Evolutionary conservation across 805 yeast species (phyloP), one percentile per base, ranked within the genome.

Genomic region (Cyberlindnera bimundalis): DNA sequence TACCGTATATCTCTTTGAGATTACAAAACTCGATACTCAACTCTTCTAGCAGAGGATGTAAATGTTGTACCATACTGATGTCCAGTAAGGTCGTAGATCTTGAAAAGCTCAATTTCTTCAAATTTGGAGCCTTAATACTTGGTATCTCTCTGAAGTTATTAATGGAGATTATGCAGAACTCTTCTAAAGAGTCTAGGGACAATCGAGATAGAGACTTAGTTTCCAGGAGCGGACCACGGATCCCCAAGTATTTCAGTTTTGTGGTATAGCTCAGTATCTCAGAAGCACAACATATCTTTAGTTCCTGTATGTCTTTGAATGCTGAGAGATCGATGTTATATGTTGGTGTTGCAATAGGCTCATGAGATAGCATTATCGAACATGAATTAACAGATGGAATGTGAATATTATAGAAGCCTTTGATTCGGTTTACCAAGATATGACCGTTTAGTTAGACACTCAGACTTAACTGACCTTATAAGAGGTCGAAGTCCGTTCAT

Each of bases 151-250:
- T 26, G 4, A 50, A 16, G 2, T 21, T 19, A 25, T 46, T 43
- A 34, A 45, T 47, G 38, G 43, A 45, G 29, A 45, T 41, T 20
- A 50, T 36, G 12, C 34, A 27, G n/a, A 50, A 36, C n/a, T 26
- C 34, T 12, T 29, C 29, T 27, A 51, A 33, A 3, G 16, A 6
- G 2, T 18, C 14, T 16, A 51, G 40, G 6, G 37, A 33, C 7
- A 30, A 13, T 2, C 23, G 24, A 21, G 30, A 43, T n/a, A 51
- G 18, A 2, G 40, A 34, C n/a, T 47, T 39, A 11, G 10, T 21
- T n/a, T n/a, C n/a, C n/a, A n/a, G n/a, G 11, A 50, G 31, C 4
- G 52, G 52, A 5, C 55, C 52, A 26, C 55, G 37, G 5, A 48
- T 42, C 35, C 48, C 48, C 13, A 50, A 23, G 8, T 20, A 35